Evolutionary conservation across 192 early-diverging fungal species (phyloP), one percentile per base, ranked within the genome.

Genomic region (Backusella psychrophila): DNA sequence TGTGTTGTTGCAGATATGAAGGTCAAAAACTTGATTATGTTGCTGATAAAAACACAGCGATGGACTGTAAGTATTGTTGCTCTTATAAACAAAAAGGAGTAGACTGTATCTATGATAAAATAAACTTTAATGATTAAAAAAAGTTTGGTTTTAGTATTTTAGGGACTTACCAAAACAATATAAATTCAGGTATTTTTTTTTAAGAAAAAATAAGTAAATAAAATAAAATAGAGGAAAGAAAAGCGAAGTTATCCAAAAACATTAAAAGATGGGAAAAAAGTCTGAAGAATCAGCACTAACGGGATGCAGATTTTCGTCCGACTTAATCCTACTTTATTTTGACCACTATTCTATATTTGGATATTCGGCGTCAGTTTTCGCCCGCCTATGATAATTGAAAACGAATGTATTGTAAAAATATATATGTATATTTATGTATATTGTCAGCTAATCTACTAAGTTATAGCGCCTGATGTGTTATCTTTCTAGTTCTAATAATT

Each of bases 181-280:
- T 29, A 63, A 63, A 63, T 26, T 12, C 56, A 63, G 56, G 0
- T 63, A 12, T 63, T 63, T 29, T 63, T 59, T 29, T 29, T 29
- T 11, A 14, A 63, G 29, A 59, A 63, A 59, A 63, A 63, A 59
- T 23, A 56, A 56, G 53, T 26, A 14, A 59, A 59, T 26, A 19
- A 49, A 49, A 49, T 4, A 49, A 59, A 59, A 56, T 56, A 56
- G 56, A 59, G 56, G 56, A 59, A 59, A 59, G 56, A 59, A 59
- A 59, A 59, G 56, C 56, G 56, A 59, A 59, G 56, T 59, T 59
- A 59, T 59, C 56, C 56, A 59, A 59, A 59, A 59, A 59, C 56
- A 4, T 23, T 59, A 59, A 59, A 59, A 59, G 21, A 26, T 59
- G 56, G 56, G 56, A 29, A 63, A 63, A 63, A 63, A 63, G 56